Evolutionary conservation across 1,284 basidiomycete genomes (phyloP).

Genomic region (Pholiota adiposa): DNA sequence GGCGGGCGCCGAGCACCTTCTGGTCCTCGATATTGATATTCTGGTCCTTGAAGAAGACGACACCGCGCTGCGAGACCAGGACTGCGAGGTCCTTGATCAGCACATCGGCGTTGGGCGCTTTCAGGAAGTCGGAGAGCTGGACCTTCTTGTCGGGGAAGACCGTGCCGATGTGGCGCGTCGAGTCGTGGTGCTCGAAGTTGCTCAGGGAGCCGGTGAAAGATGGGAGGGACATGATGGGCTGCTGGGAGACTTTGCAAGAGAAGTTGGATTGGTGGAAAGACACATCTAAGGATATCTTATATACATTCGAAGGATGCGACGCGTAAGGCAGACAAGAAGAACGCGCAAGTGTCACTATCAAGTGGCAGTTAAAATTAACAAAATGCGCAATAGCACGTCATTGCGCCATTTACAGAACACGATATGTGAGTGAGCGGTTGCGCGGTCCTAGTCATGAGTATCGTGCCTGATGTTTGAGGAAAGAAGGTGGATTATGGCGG

Average conservation of each 20-base stretch:
- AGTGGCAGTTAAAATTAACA: background rate
- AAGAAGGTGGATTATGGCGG: background rate
- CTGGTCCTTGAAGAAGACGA: constrained; percentile 70
- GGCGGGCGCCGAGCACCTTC: constrained; percentile 46
- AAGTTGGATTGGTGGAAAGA: background rate
- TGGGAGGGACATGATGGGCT: constrained; percentile 11
- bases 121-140: constrained; percentile 36
- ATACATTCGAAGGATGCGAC: background rate
- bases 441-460: background rate
- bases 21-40: constrained; percentile 40
- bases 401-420: background rate
- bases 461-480: background rate
- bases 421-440: background rate
- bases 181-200: constrained; percentile 33
- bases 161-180: constrained; percentile 38
- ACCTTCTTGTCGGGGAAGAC: constrained; percentile 34
- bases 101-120: constrained; percentile 34
- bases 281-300: background rate
- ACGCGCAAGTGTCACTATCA: background rate
- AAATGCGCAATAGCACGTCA: background rate
- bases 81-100: constrained; percentile 47
- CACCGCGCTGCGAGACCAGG: constrained; percentile 69
- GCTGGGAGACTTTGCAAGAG: background rate
- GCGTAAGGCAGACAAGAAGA: background rate
- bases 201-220: constrained; percentile 27